These are phyloP conservation scores for Alternaria sp. DNA, from an alignment of 2,329 filamentous ascomycete genomes.

Conservation along the genomic window DNA sequence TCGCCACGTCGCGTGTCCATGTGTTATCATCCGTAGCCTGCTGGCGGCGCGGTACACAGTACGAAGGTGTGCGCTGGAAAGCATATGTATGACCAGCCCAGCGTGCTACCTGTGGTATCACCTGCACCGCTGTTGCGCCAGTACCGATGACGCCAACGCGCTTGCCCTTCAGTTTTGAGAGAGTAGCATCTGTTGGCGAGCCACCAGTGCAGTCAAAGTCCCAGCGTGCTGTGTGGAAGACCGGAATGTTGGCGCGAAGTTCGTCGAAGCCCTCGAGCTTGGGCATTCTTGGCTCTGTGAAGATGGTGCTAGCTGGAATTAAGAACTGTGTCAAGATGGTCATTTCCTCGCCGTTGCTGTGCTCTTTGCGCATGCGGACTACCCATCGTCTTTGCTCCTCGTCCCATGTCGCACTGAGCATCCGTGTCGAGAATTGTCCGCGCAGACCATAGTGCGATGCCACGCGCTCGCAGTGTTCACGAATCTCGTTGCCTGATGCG, in stretches of 20 bases:
- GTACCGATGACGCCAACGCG: conserved; percentile 56
- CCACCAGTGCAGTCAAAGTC: conserved; percentile 55
- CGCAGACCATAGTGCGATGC: conserved; percentile 51
- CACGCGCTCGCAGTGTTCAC: conserved; percentile 48
- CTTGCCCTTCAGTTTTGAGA: conserved; percentile 40
- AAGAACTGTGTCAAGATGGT: conserved; percentile 5
- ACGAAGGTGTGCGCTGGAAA: conserved; percentile 55
- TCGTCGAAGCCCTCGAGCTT: conserved; percentile 53
- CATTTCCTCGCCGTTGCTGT: conserved; percentile 13
- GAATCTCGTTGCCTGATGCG: conserved; percentile 56
- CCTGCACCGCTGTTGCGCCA: conserved; percentile 54
- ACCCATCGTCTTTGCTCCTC: conserved; percentile 15
- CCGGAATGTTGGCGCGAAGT: conserved; percentile 39
- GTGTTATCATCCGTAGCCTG: conserved; percentile 53
- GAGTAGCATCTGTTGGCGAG: conserved; percentile 28
- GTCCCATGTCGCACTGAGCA: conserved; percentile 29
- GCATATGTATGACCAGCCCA: conserved; percentile 50
- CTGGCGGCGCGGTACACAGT: conserved; percentile 48
- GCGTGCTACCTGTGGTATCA: conserved; percentile 51
- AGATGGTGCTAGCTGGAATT: conserved; percentile 35
- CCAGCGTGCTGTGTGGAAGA: conserved; percentile 58
- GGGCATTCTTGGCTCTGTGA: conserved; percentile 51
- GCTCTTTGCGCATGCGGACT: conserved; percentile 21
- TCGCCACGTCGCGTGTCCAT: conserved; percentile 50
- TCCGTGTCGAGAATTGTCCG: conserved; percentile 39